A percentile compares a stretch with the other conserved stretches of the same genome.
Evolutionary conservation across 257 asterid genomes (phyloP).

Genomic region (Linderniella brevidens): DNA sequence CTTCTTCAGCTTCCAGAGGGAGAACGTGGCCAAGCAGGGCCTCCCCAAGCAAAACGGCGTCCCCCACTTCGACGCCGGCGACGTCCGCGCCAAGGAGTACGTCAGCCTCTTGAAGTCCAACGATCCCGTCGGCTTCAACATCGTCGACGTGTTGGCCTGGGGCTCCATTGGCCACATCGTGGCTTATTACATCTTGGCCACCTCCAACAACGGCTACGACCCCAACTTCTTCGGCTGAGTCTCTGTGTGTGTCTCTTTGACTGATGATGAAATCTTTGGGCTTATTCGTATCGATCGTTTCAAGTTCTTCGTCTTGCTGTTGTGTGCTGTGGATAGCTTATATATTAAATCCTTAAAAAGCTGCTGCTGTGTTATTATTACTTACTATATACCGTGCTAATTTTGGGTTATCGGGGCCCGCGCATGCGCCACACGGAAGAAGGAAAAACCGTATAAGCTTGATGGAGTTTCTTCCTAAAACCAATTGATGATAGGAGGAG

Average conservation of each 20-base stretch:
- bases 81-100: slow-evolving; percentile 76
- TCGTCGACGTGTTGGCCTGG: slow-evolving; percentile 91
- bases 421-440: too few relatives aligned
- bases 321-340: too few relatives aligned
- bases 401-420: too few relatives aligned
- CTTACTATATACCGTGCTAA: too few relatives aligned
- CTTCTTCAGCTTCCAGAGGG: slow-evolving; percentile 92
- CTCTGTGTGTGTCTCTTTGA: background rate
- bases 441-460: too few relatives aligned
- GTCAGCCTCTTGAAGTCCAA: slow-evolving; percentile 79
- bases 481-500: too few relatives aligned
- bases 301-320: too few relatives aligned
- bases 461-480: too few relatives aligned
- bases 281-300: too few relatives aligned
- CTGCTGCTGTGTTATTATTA: too few relatives aligned
- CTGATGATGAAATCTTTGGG: background rate
- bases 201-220: slow-evolving; percentile 84
- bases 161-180: slow-evolving; percentile 92
- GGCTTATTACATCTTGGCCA: slow-evolving; percentile 81
- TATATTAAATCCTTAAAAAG: too few relatives aligned
- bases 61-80: slow-evolving; percentile 89
- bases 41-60: slow-evolving; percentile 75
- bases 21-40: slow-evolving; percentile 76
- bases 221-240: slow-evolving; percentile 48
- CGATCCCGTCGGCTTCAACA: slow-evolving; percentile 90